These are phyloP conservation scores for Casuarina cunninghamiana DNA, from an alignment of 306 rosid genomes.

Conservation along the genomic window DNA sequence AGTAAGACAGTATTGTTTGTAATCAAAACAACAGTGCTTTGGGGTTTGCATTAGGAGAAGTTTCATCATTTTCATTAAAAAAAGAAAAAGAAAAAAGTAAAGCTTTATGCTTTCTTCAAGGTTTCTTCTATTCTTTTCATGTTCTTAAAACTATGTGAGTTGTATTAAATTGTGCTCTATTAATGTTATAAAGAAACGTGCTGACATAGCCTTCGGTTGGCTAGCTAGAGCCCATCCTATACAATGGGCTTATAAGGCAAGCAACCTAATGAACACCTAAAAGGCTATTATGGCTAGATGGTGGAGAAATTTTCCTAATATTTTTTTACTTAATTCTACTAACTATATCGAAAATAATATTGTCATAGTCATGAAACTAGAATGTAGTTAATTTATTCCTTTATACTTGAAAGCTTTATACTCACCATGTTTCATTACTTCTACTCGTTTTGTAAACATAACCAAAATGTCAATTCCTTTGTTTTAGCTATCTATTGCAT, in stretches of 20 bases:
- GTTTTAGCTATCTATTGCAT: neutral
- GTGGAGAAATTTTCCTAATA: slow-evolving; percentile 20
- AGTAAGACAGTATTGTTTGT: too few relatives aligned
- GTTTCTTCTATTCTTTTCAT: too few relatives aligned
- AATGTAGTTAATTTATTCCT: neutral
- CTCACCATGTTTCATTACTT: neutral
- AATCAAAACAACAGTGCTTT: too few relatives aligned
- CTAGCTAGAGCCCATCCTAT: too few relatives aligned
- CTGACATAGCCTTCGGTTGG: too few relatives aligned
- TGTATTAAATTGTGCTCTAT: too few relatives aligned
- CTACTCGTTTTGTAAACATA: neutral
- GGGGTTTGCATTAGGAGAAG: too few relatives aligned
- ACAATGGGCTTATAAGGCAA: slow-evolving; percentile 84
- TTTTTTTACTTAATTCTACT: neutral
- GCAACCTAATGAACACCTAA: slow-evolving; percentile 61
- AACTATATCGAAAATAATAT: neutral
- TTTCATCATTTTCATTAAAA: too few relatives aligned
- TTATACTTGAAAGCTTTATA: neutral
- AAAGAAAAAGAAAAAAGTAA: too few relatives aligned
- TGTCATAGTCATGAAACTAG: neutral
- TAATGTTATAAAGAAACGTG: too few relatives aligned
- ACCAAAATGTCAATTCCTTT: slow-evolving; percentile 12
- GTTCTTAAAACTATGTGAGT: too few relatives aligned
- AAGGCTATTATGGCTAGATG: slow-evolving; percentile 80
- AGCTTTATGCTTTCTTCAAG: too few relatives aligned